A percentile compares a stretch with the other conserved stretches of the same genome.
phyloP scores from a whole-genome alignment of 225 moss, liverwort and hornwort genomes.

The Bryum argenteum region DNA sequence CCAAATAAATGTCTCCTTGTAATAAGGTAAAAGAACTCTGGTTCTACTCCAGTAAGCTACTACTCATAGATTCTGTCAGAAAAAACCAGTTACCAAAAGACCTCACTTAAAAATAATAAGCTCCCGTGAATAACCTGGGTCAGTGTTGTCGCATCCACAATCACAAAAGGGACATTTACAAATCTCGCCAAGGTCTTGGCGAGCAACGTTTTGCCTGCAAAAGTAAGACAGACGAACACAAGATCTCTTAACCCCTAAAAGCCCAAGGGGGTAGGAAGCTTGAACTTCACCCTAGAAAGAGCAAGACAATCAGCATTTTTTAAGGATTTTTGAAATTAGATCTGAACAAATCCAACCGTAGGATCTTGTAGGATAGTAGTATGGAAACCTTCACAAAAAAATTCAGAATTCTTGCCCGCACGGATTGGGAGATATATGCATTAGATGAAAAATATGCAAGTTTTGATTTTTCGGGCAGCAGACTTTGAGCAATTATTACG shows the following conservation, averaged over 20 bases:
- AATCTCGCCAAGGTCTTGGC: conserved; percentile 98
- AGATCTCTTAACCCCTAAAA: neutral
- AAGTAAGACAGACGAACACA: neutral
- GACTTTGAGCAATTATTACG: too few species aligned
- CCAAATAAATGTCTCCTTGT: neutral
- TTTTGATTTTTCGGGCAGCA: too few species aligned
- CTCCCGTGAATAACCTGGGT: conserved; percentile 67
- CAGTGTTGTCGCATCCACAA: conserved; percentile 98
- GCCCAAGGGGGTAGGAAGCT: too few species aligned
- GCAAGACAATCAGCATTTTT: too few species aligned
- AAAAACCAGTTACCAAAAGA: neutral
- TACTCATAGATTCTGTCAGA: neutral
- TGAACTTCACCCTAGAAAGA: too few species aligned
- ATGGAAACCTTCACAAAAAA: too few species aligned
- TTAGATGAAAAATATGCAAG: too few species aligned
- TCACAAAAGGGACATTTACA: conserved; percentile 97
- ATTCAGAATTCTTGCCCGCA: too few species aligned
- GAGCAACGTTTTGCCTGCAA: conserved; percentile 86
- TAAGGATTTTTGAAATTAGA: too few species aligned
- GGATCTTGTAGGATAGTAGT: too few species aligned
- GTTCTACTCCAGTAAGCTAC: conserved; percentile 6
- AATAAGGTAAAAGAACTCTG: neutral
- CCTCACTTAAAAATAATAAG: neutral
- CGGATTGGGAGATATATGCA: too few species aligned
- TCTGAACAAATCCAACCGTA: too few species aligned